Evolutionary conservation across 2,329 filamentous ascomycete genomes (phyloP).

Genomic region (Alternaria postmessia): DNA sequence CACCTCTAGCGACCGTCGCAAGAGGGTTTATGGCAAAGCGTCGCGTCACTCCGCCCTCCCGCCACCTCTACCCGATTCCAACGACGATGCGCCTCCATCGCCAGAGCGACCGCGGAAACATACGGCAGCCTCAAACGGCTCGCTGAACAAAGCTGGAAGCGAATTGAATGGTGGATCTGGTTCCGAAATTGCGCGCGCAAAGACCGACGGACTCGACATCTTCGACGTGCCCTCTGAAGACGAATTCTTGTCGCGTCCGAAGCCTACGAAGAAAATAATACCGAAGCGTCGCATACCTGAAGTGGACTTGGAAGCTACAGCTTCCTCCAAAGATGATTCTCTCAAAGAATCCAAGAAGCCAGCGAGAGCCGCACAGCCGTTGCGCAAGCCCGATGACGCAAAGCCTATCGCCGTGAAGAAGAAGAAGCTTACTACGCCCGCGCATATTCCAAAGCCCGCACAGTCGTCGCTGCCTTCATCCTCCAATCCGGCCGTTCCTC

Average conservation of each 20-base stretch:
- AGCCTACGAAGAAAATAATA: conserved; percentile 24
- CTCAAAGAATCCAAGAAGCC: not conserved
- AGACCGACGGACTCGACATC: conserved; percentile 29
- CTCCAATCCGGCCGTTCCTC: conserved; percentile 1
- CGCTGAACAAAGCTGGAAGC: conserved; percentile 18
- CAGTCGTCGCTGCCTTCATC: conserved; percentile 8
- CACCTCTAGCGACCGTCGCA: conserved; percentile 45
- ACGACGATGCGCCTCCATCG: conserved; percentile 40
- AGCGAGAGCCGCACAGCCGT: conserved; percentile 13
- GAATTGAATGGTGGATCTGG: conserved; percentile 10
- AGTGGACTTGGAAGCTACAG: conserved; percentile 19
- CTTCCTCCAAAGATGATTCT: conserved; percentile 19
- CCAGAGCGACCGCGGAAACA: conserved; percentile 45
- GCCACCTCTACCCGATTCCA: conserved; percentile 22
- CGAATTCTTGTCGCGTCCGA: conserved; percentile 24
- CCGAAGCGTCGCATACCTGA: conserved; percentile 21
- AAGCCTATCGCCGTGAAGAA: conserved; percentile 11
- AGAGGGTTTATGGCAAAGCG: conserved; percentile 51
- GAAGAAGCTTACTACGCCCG: conserved; percentile 14
- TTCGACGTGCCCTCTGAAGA: conserved; percentile 57
- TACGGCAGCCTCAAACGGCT: conserved; percentile 7
- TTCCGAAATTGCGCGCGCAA: conserved; percentile 13
- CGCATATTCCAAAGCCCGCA: conserved; percentile 8
- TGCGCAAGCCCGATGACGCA: conserved; percentile 20
- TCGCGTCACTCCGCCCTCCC: conserved; percentile 33